Conservation (phyloP, 768 basidiomycete species). For the Trichaptum fuscoviolaceum region DNA sequence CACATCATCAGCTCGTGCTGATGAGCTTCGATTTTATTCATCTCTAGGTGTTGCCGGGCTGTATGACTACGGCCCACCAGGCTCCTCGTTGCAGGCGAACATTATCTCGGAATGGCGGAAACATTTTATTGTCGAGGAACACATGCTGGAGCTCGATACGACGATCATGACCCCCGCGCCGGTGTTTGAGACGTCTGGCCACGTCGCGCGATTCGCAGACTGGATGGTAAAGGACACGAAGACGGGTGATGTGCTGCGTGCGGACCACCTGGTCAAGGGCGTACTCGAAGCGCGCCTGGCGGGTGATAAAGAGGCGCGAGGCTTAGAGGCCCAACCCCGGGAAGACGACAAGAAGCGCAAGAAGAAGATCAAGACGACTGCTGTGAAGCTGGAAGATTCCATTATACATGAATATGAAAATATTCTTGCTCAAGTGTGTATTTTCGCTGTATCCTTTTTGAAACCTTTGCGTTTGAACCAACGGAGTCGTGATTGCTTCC, state of each 20-base stretch:
- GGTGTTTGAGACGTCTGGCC: constrained; percentile 95
- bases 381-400: constrained; percentile 69
- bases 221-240: constrained; percentile 98
- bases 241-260: constrained; percentile 95
- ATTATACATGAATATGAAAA: constrained; percentile 73
- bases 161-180: constrained; percentile 95
- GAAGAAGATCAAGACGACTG: constrained; percentile 71
- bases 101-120: constrained; percentile 95
- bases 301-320: constrained; percentile 87
- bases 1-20: not conserved
- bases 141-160: constrained; percentile 98
- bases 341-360: constrained; percentile 52
- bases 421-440: constrained; percentile 80
- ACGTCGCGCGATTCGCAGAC: constrained; percentile 96
- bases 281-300: constrained; percentile 88
- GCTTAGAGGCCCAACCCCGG: constrained; percentile 49
- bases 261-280: constrained; percentile 91
- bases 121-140: constrained; percentile 97
- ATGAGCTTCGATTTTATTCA: constrained; percentile 10
- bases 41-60: constrained; percentile 85
- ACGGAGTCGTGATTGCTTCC: not conserved
- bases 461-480: not conserved
- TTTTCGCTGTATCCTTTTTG: not conserved
- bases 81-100: constrained; percentile 93
- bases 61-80: constrained; percentile 97